Conservation (phyloP, 768 basidiomycete species). For the Panellus pusillus region DNA sequence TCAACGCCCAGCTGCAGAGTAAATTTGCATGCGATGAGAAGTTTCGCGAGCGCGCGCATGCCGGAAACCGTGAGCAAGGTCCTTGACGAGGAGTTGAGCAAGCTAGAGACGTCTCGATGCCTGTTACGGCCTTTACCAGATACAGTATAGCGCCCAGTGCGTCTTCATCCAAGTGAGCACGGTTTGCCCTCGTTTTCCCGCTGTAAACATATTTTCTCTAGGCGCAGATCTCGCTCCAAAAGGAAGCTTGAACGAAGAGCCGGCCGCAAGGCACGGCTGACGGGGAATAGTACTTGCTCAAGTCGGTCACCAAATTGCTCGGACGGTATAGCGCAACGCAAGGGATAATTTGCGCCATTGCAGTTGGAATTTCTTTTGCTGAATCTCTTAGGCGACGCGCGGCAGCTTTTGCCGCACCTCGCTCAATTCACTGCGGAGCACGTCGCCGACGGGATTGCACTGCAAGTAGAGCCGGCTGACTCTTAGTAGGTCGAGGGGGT, state of each 20-base stretch:
- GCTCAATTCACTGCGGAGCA: slow-evolving; percentile 69
- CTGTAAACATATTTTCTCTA: slow-evolving; percentile 26
- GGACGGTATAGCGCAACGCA: slow-evolving; percentile 68
- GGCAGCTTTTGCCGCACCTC: slow-evolving; percentile 72
- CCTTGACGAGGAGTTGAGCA: slow-evolving; percentile 93
- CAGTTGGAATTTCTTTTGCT: not conserved
- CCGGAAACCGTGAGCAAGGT: slow-evolving; percentile 88
- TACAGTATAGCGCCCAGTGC: slow-evolving; percentile 84
- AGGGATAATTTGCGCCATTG: slow-evolving; percentile 41
- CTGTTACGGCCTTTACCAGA: slow-evolving; percentile 87
- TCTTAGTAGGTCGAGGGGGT: slow-evolving; percentile 56
- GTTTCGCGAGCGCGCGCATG: slow-evolving; percentile 89
- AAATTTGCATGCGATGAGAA: slow-evolving; percentile 92
- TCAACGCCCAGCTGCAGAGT: slow-evolving; percentile 92
- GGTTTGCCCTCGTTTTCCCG: not conserved
- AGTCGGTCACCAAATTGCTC: slow-evolving; percentile 76
- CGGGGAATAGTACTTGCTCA: slow-evolving; percentile 92
- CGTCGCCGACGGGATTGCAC: slow-evolving; percentile 58
- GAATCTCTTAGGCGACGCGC: slow-evolving; percentile 56
- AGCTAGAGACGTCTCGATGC: slow-evolving; percentile 87
- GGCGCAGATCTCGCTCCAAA: slow-evolving; percentile 78
- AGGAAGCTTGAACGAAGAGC: slow-evolving; percentile 85
- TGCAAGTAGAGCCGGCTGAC: slow-evolving; percentile 59
- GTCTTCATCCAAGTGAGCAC: slow-evolving; percentile 66
- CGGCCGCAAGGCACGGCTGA: slow-evolving; percentile 90